Percentiles rank a stretch among this genome's conserved stretches.
These are phyloP conservation scores for Colletotrichum endophyticum DNA, from an alignment of 2,329 filamentous ascomycete genomes.

Conservation along the genomic window DNA sequence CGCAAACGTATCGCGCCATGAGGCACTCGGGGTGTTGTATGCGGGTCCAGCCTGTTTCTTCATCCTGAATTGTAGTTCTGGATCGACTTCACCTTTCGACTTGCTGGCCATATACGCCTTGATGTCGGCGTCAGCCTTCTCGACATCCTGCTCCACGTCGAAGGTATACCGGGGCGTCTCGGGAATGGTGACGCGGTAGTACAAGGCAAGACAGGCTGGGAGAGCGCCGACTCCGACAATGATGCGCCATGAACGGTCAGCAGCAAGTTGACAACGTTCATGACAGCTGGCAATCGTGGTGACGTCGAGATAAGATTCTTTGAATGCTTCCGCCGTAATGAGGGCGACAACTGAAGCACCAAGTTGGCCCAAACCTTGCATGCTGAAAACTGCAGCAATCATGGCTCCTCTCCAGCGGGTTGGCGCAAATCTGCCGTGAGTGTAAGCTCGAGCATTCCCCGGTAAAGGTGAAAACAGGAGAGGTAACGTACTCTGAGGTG, in stretches of 20 bases:
- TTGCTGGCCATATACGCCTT: constrained; percentile 60
- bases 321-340: constrained; percentile 70
- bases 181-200: constrained; percentile 84
- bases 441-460: background rate
- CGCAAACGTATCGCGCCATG: constrained; percentile 68
- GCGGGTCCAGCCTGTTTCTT: constrained; percentile 55
- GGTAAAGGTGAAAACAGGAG: background rate
- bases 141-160: constrained; percentile 76
- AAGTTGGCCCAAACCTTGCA: constrained; percentile 85
- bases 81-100: constrained; percentile 52
- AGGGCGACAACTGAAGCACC: constrained; percentile 73
- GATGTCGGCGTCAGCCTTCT: constrained; percentile 77
- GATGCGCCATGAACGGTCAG: constrained; percentile 83
- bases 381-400: constrained; percentile 84
- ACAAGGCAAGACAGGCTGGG: constrained; percentile 80
- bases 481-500: constrained; percentile 67
- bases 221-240: constrained; percentile 81
- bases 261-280: constrained; percentile 68
- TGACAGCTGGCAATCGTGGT: constrained; percentile 56
- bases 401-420: constrained; percentile 83
- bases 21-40: constrained; percentile 70
- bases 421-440: constrained; percentile 68
- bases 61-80: constrained; percentile 54
- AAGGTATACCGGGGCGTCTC: constrained; percentile 87
- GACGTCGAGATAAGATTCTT: constrained; percentile 45